Conservation (phyloP, 306 rosid genomes). For the Spatholobus suberectus region DNA sequence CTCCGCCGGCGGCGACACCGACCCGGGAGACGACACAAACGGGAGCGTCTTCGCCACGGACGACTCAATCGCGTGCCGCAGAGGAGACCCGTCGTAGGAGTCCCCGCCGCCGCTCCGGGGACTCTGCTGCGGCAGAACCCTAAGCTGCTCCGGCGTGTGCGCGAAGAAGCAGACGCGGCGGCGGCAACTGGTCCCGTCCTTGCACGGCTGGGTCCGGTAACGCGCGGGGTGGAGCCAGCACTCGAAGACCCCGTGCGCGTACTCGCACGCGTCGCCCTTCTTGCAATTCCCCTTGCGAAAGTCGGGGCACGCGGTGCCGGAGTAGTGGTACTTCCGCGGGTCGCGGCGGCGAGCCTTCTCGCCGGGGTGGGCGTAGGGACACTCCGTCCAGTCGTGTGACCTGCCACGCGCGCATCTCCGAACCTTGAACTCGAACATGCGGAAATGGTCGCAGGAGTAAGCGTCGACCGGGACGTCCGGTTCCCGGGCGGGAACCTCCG, state of each 20-base stretch:
- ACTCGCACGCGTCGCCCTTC: slow-evolving; percentile 85
- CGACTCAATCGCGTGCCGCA: slow-evolving; percentile 56
- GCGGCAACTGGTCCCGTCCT: slow-evolving; percentile 81
- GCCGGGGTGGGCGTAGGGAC: slow-evolving; percentile 95
- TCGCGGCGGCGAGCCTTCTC: slow-evolving; percentile 98
- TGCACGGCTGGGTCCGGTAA: slow-evolving; percentile 94
- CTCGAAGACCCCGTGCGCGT: slow-evolving; percentile 94
- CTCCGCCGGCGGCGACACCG: slow-evolving; percentile 63
- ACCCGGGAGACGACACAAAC: slow-evolving; percentile 53
- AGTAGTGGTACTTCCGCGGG: slow-evolving; percentile 81
- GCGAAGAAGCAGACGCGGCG: slow-evolving; percentile 92
- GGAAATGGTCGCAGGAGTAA: slow-evolving; percentile 77
- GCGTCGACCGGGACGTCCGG: slow-evolving; percentile 68
- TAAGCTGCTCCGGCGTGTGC: slow-evolving; percentile 87
- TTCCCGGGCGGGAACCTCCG: slow-evolving; percentile 51
- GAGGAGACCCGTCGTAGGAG: slow-evolving; percentile 76
- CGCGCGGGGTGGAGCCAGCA: slow-evolving; percentile 98
- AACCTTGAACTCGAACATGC: slow-evolving; percentile 94
- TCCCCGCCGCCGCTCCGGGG: slow-evolving; percentile 60
- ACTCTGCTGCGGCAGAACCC: slow-evolving; percentile 78
- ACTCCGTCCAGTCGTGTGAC: slow-evolving; percentile 99
- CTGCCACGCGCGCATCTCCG: slow-evolving; percentile 83
- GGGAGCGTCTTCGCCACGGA: slow-evolving; percentile 47
- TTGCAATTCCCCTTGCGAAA: slow-evolving; percentile 87
- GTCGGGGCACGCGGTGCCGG: slow-evolving; percentile 90